Percentiles rank a stretch among this genome's conserved stretches.
Conservation (phyloP, 495 filamentous ascomycete species). For the Cudoniella acicularis region DNA sequence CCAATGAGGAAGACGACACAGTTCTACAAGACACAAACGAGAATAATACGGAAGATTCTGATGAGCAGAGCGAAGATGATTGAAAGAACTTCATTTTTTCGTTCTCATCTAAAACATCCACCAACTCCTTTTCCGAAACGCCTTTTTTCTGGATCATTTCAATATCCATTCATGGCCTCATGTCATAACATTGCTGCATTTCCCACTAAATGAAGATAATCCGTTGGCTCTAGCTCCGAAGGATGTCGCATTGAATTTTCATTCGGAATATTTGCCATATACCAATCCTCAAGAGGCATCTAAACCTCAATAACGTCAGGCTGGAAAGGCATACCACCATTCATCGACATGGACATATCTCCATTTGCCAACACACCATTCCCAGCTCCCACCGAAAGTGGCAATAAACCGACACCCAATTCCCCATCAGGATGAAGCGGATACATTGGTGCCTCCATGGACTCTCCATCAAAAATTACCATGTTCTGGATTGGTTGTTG, state of each 20-base stretch:
- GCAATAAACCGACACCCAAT: conserved; percentile 38
- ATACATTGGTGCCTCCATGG: conserved; percentile 72
- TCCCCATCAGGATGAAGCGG: conserved; percentile 67
- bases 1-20: not conserved
- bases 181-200: not conserved
- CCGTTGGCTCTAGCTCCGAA: not conserved
- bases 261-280: too few species aligned
- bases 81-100: not conserved
- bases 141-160: not conserved
- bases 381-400: conserved; percentile 13
- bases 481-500: conserved; percentile 97
- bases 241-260: too few species aligned
- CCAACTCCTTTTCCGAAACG: not conserved
- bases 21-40: too few species aligned
- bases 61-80: not conserved
- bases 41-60: not conserved
- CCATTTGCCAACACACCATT: conserved; percentile 11
- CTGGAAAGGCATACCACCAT: conserved; percentile 13
- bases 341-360: conserved; percentile 8
- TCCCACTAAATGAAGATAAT: not conserved
- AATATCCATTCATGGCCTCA: not conserved
- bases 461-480: conserved; percentile 84
- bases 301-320: conserved; percentile 13
- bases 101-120: conserved; percentile 1
- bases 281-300: not conserved